Evolutionary conservation across 371 early-diverging fungal species (phyloP).

Genomic region (Mortierella sp.): DNA sequence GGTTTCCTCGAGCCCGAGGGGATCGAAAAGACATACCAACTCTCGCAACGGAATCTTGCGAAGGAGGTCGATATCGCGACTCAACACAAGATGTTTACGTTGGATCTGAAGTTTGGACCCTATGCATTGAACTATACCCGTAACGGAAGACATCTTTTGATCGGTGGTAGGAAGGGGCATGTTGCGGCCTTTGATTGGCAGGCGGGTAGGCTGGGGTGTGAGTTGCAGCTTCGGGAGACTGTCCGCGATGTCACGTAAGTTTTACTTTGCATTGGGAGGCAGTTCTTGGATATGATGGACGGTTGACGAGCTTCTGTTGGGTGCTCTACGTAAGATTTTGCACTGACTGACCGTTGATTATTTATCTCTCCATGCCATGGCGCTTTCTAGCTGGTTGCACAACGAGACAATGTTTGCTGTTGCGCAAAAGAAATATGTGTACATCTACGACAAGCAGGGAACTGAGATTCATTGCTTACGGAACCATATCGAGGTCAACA

Average conservation of each 20-base stretch:
- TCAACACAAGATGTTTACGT: constrained; percentile 84
- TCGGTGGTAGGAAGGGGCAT: constrained; percentile 95
- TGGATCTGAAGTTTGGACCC: constrained; percentile 89
- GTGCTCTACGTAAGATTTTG: too few species aligned
- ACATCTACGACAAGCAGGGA: constrained; percentile 96
- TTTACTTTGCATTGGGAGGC: background rate
- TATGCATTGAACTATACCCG: constrained; percentile 91
- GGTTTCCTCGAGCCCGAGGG: constrained; percentile 92
- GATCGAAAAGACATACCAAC: constrained; percentile 90
- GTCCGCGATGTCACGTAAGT: constrained; percentile 92
- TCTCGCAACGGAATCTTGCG: constrained; percentile 84
- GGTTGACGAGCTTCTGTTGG: too few species aligned
- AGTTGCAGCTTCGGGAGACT: constrained; percentile 90
- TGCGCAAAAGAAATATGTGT: constrained; percentile 97
- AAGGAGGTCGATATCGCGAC: constrained; percentile 87
- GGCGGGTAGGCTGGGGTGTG: constrained; percentile 85
- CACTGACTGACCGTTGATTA: constrained; percentile 1
- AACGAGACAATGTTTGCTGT: constrained; percentile 98
- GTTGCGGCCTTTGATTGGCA: constrained; percentile 95
- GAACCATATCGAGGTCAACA: constrained; percentile 85
- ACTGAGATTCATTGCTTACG: constrained; percentile 95
- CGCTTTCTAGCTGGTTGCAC: constrained; percentile 85
- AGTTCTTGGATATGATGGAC: background rate
- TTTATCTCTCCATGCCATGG: constrained; percentile 3
- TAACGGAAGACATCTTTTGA: constrained; percentile 88